phyloP scores from a whole-genome alignment of 129 eudicot genomes.

The Arctium lappa region DNA sequence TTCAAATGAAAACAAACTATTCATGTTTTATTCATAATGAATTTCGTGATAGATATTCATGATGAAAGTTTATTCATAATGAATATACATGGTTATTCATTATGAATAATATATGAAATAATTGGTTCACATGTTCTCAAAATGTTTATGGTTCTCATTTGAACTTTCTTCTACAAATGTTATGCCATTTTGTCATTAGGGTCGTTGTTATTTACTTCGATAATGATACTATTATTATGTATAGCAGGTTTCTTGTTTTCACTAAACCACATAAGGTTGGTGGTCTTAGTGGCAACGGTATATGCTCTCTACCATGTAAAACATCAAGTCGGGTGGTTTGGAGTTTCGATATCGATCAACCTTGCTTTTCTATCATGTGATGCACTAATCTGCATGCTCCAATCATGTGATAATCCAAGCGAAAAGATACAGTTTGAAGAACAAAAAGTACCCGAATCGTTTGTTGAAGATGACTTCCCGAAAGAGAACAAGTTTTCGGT shows the following conservation, averaged over 20 bases:
- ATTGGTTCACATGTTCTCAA: not conserved
- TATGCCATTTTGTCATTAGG: not conserved
- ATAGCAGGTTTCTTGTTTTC: slow-evolving; percentile 83
- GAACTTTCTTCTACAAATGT: not conserved
- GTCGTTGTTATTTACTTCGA: not conserved
- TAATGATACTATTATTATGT: not conserved
- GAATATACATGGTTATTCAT: not conserved
- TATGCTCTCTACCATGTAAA: slow-evolving; percentile 75
- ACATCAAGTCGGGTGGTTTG: slow-evolving; percentile 84
- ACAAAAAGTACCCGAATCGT: slow-evolving; percentile 53
- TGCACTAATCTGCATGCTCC: slow-evolving; percentile 58
- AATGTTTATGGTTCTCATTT: not conserved
- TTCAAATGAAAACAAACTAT: not conserved
- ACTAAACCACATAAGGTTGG: slow-evolving; percentile 76
- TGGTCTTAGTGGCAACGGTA: slow-evolving; percentile 73
- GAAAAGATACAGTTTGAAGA: slow-evolving; percentile 75
- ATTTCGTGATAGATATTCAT: not conserved
- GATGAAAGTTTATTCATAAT: not conserved
- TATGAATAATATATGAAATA: not conserved
- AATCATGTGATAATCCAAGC: slow-evolving; percentile 80
- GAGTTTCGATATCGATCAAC: slow-evolving; percentile 64
- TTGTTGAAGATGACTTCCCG: slow-evolving; percentile 59
- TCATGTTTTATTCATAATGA: not conserved
- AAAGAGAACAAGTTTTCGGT: slow-evolving; percentile 49
- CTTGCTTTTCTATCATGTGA: slow-evolving; percentile 87